These are phyloP conservation scores for Sporothrix euskadiensis DNA, from an alignment of 2,329 filamentous ascomycete genomes.

Conservation along the genomic window DNA sequence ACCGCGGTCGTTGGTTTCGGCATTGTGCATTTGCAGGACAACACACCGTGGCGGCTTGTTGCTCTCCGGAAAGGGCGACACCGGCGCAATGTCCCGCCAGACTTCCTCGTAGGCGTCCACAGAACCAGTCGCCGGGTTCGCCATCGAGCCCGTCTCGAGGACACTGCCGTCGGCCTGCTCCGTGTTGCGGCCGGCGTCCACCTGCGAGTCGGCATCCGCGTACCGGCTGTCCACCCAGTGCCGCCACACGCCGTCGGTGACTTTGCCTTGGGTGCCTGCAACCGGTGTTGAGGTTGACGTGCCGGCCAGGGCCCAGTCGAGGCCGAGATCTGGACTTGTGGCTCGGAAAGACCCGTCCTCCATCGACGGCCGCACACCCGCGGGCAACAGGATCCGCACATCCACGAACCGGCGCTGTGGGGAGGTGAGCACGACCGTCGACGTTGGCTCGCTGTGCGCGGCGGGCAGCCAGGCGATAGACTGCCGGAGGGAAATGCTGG, in stretches of 20 bases:
- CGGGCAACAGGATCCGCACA: constrained; percentile 49
- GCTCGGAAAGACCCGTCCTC: too few species aligned
- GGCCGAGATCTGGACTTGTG: constrained; percentile 30
- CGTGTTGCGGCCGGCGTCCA: constrained; percentile 60
- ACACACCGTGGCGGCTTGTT: constrained; percentile 35
- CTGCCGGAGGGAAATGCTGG: constrained; percentile 57
- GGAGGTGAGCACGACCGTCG: constrained; percentile 65
- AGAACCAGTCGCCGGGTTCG: constrained; percentile 55
- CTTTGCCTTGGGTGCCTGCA: constrained; percentile 24
- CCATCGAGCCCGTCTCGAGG: constrained; percentile 61
- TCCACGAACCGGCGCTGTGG: constrained; percentile 61
- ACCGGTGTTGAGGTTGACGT: constrained; percentile 45
- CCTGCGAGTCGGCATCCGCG: constrained; percentile 40
- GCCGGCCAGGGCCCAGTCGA: constrained; percentile 69
- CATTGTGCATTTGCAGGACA: constrained; percentile 46
- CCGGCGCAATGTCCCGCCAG: constrained; percentile 51
- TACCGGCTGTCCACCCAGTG: constrained; percentile 63
- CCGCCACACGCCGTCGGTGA: constrained; percentile 48
- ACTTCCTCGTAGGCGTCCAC: constrained; percentile 65
- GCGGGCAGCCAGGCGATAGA: constrained; percentile 61
- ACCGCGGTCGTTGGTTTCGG: constrained; percentile 44
- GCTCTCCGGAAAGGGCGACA: constrained; percentile 24
- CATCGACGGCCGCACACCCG: constrained; percentile 14
- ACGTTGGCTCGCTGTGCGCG: constrained; percentile 58
- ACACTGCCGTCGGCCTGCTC: constrained; percentile 44